Conservation (phyloP, 2,329 filamentous ascomycete genomes). For the Fusarium sarcochroum region DNA sequence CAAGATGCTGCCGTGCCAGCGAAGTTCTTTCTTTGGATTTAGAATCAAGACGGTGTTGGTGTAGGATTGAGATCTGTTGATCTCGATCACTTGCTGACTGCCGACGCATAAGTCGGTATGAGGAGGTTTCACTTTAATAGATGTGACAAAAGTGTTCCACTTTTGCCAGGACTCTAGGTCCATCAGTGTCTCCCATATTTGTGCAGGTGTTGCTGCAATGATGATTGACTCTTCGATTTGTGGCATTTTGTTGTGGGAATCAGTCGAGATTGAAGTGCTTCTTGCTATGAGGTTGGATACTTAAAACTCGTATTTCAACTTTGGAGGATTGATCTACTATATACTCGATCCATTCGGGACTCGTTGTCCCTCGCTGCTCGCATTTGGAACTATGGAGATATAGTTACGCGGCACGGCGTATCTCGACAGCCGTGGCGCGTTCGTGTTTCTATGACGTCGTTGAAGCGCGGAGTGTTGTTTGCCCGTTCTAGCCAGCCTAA, state of each 20-base stretch:
- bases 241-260: neutral
- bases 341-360: too few species aligned
- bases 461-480: neutral
- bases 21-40: neutral
- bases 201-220: neutral
- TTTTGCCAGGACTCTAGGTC: constrained; percentile 2
- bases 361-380: rapidly evolving
- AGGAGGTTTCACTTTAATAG: neutral
- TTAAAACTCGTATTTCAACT: too few species aligned
- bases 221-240: constrained; percentile 18
- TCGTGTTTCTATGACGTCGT: constrained; percentile 6
- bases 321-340: neutral
- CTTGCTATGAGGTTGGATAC: too few species aligned
- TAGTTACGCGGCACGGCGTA: neutral
- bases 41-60: neutral
- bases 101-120: neutral
- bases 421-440: neutral
- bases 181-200: neutral
- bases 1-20: constrained; percentile 16
- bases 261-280: neutral
- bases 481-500: neutral
- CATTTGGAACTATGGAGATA: rapidly evolving
- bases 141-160: constrained; percentile 27
- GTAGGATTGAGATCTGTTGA: neutral
- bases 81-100: constrained; percentile 14